Conservation (phyloP, 768 basidiomycete species). For the Cubamyces lactineus region DNA sequence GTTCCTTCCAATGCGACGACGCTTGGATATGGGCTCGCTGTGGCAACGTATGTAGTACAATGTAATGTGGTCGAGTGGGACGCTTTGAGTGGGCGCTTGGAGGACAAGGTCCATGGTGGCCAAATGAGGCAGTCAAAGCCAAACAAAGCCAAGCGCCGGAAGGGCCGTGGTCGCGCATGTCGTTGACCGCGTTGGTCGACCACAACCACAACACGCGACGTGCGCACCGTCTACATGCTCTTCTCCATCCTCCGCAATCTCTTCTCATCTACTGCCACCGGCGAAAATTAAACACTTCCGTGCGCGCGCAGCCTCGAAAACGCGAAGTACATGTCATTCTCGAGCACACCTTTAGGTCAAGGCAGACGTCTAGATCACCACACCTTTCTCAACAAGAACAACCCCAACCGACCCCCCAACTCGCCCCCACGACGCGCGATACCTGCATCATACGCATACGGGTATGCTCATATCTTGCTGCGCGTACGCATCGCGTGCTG, state of each 20-base stretch:
- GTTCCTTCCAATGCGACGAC: too few species aligned
- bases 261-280: conserved; percentile 1
- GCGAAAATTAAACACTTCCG: neutral
- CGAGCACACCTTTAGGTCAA: conserved; percentile 81
- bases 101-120: conserved; percentile 12
- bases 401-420: conserved; percentile 34
- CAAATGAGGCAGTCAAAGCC: conserved; percentile 15
- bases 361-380: conserved; percentile 84
- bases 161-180: conserved; percentile 14
- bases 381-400: conserved; percentile 70
- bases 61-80: too few species aligned
- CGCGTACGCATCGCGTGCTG: conserved; percentile 28
- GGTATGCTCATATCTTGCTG: conserved; percentile 46
- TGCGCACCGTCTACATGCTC: conserved; percentile 25
- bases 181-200: conserved; percentile 13
- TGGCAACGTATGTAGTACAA: too few species aligned
- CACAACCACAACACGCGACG: conserved; percentile 26
- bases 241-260: conserved; percentile 8
- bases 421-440: conserved; percentile 43
- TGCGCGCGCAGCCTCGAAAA: conserved; percentile 17
- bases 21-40: too few species aligned
- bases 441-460: conserved; percentile 70
- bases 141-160: conserved; percentile 16
- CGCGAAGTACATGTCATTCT: conserved; percentile 75
- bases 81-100: neutral